Conservation (phyloP, 345 rosid species). For the Chamaenerion angustifolium region DNA sequence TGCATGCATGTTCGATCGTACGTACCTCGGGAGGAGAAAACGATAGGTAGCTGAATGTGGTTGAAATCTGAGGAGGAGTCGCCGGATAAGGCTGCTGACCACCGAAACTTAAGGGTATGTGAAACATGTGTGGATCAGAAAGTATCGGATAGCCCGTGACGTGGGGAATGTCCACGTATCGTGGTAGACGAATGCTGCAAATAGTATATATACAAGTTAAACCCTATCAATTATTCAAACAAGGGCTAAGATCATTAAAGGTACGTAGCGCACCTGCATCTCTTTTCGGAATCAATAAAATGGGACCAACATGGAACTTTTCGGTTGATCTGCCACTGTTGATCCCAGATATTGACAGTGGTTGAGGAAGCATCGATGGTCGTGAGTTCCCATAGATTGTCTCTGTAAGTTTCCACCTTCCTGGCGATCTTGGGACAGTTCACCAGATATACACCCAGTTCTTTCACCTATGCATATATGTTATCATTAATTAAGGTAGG, state of each 20-base stretch:
- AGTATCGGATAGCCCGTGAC: constrained; percentile 50
- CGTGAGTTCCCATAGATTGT: constrained; percentile 55
- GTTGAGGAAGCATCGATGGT: constrained; percentile 39
- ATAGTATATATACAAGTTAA: background rate
- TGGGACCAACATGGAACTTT: constrained; percentile 87
- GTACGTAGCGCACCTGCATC: constrained; percentile 55
- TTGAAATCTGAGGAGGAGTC: constrained; percentile 9
- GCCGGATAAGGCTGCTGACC: constrained; percentile 6
- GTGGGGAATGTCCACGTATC: constrained; percentile 36
- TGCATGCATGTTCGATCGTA: too few relatives aligned
- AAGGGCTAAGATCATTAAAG: too few relatives aligned
- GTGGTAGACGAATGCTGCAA: constrained; percentile 58
- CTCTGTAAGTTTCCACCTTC: constrained; percentile 39
- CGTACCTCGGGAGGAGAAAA: constrained; percentile 98
- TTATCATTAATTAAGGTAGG: background rate
- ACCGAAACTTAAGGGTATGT: constrained; percentile 26
- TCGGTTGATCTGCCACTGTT: constrained; percentile 60
- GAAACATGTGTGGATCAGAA: constrained; percentile 44
- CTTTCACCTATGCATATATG: constrained; percentile 42
- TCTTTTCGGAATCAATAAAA: constrained; percentile 34
- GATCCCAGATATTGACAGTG: constrained; percentile 40
- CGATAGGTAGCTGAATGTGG: constrained; percentile 45
- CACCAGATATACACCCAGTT: constrained; percentile 65
- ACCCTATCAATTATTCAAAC: background rate
- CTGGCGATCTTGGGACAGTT: constrained; percentile 49